phyloP scores from a whole-genome alignment of 1,284 basidiomycete genomes.

The Exobasidium cylindrosporum region DNA sequence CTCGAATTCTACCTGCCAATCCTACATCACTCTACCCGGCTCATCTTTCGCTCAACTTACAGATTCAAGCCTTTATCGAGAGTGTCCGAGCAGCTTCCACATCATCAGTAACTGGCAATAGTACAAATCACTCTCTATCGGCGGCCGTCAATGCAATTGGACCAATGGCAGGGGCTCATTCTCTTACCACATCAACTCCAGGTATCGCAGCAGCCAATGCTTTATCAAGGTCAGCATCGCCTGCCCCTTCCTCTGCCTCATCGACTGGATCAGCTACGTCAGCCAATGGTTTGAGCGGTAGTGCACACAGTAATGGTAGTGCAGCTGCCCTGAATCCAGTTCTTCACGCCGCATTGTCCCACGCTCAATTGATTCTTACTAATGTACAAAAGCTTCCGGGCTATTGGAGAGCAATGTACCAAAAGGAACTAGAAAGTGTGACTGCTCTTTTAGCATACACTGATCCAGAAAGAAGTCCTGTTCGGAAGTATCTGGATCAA shows the following conservation, averaged over 20 bases:
- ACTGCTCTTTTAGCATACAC: conserved; percentile 72
- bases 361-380: conserved; percentile 36
- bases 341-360: conserved; percentile 35
- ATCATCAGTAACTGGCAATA: background rate
- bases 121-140: background rate
- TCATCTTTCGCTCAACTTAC: conserved; percentile 75
- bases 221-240: conserved; percentile 25
- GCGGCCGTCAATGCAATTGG: background rate
- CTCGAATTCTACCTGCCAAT: conserved; percentile 29
- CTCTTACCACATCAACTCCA: background rate
- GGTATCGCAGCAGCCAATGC: conserved; percentile 5
- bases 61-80: conserved; percentile 78
- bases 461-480: conserved; percentile 67
- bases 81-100: conserved; percentile 61
- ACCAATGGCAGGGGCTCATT: background rate
- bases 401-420: conserved; percentile 60
- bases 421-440: conserved; percentile 69
- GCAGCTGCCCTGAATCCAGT: conserved; percentile 25
- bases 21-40: conserved; percentile 62
- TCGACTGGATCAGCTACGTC: conserved; percentile 17
- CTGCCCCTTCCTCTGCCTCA: conserved; percentile 26
- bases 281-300: conserved; percentile 29
- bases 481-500: conserved; percentile 69
- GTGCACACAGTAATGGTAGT: conserved; percentile 21
- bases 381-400: conserved; percentile 36